Percentiles rank a stretch among this genome's conserved stretches.
Evolutionary conservation across 169 alveolate species (phyloP).

Genomic region (Plasmodium relictum): DNA sequence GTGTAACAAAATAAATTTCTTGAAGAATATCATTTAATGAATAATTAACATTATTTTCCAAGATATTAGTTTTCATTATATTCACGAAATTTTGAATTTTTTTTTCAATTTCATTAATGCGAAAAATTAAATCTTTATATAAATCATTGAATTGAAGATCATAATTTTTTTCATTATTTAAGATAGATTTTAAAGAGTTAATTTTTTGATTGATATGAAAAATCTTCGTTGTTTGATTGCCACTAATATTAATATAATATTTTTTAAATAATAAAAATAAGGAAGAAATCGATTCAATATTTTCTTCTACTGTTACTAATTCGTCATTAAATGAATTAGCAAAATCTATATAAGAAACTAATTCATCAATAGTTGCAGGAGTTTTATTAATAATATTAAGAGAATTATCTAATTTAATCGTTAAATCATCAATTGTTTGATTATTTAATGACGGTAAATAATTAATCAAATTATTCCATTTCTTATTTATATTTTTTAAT

Average conservation of each 20-base stretch:
- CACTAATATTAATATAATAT: constrained; percentile 52
- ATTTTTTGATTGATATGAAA: constrained; percentile 63
- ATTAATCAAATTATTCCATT: constrained; percentile 34
- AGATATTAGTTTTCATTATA: constrained; percentile 6
- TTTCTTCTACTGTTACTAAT: constrained; percentile 42
- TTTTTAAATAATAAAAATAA: constrained; percentile 43
- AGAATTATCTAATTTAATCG: constrained; percentile 11
- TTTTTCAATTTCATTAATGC: constrained; percentile 23
- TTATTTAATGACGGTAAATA: constrained; percentile 59
- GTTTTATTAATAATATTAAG: constrained; percentile 27
- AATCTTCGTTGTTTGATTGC: constrained; percentile 39
- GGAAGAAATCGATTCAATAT: constrained; percentile 43
- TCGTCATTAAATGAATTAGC: constrained; percentile 8
- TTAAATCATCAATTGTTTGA: constrained; percentile 12
- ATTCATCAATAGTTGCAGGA: constrained; percentile 16
- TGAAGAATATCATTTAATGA: not conserved
- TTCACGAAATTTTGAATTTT: constrained; percentile 11
- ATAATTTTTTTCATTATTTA: constrained; percentile 32
- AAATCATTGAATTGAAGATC: constrained; percentile 21
- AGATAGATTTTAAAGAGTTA: constrained; percentile 19
- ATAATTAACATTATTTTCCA: not conserved
- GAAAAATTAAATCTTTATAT: constrained; percentile 10
- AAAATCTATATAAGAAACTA: constrained; percentile 41
- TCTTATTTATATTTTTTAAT: constrained; percentile 26
- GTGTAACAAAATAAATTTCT: not conserved